Evolutionary conservation across 768 basidiomycete genomes (phyloP).

Genomic region (Solioccasus polychromus): DNA sequence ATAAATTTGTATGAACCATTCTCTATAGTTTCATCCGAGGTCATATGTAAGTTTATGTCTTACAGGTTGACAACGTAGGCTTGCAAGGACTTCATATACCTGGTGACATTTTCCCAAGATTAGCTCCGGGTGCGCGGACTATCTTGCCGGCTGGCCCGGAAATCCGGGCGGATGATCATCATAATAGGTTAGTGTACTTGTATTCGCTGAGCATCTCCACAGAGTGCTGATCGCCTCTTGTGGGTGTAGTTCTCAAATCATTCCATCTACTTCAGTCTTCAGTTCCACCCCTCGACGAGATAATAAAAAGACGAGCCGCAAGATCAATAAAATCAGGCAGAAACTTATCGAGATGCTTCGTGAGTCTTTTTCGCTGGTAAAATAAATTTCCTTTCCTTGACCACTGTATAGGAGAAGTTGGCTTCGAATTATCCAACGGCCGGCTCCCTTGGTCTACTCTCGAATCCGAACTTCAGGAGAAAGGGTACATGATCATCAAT

Average conservation of each 20-base stretch:
- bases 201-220: no score
- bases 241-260: not conserved
- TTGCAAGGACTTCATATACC: not conserved
- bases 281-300: not conserved
- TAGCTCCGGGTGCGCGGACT: no score
- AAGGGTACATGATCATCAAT: slow-evolving; percentile 4
- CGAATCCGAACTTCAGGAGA: not conserved
- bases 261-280: not conserved
- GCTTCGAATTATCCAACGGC: slow-evolving; percentile 1
- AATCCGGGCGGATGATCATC: no score
- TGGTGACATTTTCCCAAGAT: not conserved
- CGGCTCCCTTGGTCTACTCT: slow-evolving; percentile 15
- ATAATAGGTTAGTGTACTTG: no score
- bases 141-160: no score
- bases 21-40: not conserved
- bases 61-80: not conserved
- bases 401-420: slow-evolving; percentile 1
- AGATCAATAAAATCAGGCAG: slow-evolving; percentile 4
- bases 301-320: not conserved
- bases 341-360: slow-evolving; percentile 7
- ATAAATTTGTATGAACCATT: not conserved
- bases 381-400: not conserved
- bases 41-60: not conserved
- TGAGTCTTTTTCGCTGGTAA: not conserved
- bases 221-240: not conserved